Percentiles rank a stretch among this genome's conserved stretches.
phyloP scores from a whole-genome alignment of 2,329 filamentous ascomycete species.

The Teratosphaeria zuluensis region DNA sequence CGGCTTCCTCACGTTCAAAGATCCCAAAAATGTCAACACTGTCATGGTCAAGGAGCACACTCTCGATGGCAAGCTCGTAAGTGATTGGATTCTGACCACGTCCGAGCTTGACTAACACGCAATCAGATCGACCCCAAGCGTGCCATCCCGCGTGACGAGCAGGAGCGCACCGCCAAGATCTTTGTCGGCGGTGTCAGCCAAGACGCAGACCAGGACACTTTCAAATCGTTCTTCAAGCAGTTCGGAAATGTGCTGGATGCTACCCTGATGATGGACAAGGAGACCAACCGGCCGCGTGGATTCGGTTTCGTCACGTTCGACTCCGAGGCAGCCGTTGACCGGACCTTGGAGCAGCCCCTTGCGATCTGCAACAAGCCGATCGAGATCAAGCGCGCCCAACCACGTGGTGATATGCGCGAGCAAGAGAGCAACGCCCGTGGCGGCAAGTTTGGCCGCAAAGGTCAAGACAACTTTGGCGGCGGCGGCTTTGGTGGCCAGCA shows the following conservation, averaged over 20 bases:
- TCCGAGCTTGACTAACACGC: constrained; percentile 14
- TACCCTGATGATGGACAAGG: constrained; percentile 99
- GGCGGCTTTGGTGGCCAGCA: constrained; percentile 19
- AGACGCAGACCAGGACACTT: constrained; percentile 91
- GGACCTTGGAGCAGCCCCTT: constrained; percentile 72
- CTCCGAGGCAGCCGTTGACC: constrained; percentile 87
- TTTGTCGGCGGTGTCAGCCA: constrained; percentile 97
- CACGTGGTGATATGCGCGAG: constrained; percentile 84
- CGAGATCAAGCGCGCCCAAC: constrained; percentile 96
- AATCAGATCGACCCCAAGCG: constrained; percentile 90
- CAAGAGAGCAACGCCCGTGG: constrained; percentile 54
- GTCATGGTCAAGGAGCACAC: constrained; percentile 99
- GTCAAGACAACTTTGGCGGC: constrained; percentile 21
- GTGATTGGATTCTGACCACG: constrained; percentile 22
- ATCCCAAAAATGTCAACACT: constrained; percentile 94
- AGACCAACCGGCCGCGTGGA: constrained; percentile 89
- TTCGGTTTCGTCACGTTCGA: constrained; percentile 99
- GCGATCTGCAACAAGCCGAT: constrained; percentile 94
- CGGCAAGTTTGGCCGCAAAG: constrained; percentile 25
- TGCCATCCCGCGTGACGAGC: constrained; percentile 92
- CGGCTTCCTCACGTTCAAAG: constrained; percentile 94
- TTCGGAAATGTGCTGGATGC: constrained; percentile 95
- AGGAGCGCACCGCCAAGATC: constrained; percentile 97
- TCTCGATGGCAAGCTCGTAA: constrained; percentile 94
- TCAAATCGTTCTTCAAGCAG: constrained; percentile 92